Percentiles rank a stretch among this genome's conserved stretches.
These are phyloP conservation scores for Paramecium caudatum DNA, from an alignment of 73 alveolate species.

Conservation along the genomic window DNA sequence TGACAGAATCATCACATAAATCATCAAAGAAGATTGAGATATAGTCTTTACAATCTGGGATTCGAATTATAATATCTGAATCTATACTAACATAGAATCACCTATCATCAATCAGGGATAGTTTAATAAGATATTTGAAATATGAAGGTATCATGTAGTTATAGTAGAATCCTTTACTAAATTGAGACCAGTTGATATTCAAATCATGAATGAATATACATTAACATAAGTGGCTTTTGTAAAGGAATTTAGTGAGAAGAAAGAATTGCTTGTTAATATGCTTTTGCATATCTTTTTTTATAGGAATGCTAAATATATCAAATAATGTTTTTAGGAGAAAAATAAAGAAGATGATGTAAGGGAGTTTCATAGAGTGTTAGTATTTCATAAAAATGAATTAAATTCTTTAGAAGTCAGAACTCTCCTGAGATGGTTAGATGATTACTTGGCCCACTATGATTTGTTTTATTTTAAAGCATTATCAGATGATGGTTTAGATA, in stretches of 20 bases:
- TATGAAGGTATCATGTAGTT: neutral
- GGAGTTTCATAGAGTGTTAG: constrained; percentile 18
- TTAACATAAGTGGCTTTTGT: constrained; percentile 59
- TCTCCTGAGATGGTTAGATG: neutral
- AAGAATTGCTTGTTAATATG: constrained; percentile 29
- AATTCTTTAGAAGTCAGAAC: constrained; percentile 62
- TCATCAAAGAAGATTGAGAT: constrained; percentile 28
- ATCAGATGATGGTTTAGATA: constrained; percentile 55
- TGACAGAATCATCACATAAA: constrained; percentile 46
- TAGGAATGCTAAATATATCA: constrained; percentile 53
- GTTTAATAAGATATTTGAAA: constrained; percentile 36
- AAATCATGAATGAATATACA: constrained; percentile 61
- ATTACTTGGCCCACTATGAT: constrained; percentile 45
- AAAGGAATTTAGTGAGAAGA: constrained; percentile 55
- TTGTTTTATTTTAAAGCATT: constrained; percentile 33
- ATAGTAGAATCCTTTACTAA: neutral
- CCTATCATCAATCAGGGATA: constrained; percentile 25
- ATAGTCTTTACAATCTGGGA: constrained; percentile 10
- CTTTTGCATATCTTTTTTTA: constrained; percentile 39
- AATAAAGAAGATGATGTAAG: constrained; percentile 24
- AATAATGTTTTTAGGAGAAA: constrained; percentile 16
- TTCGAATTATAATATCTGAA: neutral
- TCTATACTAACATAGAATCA: constrained; percentile 24
- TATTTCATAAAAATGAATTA: constrained; percentile 25
- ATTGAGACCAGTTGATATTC: constrained; percentile 49